Evolutionary conservation across 139 green algal genomes (phyloP).

Genomic region (Tetraselmis striata): DNA sequence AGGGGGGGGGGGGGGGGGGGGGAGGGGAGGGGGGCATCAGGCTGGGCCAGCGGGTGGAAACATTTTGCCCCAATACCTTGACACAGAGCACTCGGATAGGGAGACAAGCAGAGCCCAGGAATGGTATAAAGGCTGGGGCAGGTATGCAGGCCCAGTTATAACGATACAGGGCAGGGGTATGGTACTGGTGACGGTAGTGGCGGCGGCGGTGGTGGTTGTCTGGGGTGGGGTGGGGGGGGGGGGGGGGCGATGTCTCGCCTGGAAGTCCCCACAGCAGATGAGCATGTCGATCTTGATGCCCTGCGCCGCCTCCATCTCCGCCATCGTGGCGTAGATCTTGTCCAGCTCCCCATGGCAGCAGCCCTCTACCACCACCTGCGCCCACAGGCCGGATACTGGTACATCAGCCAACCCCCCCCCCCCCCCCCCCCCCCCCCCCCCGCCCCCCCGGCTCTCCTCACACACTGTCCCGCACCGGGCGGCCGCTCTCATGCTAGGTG

Average conservation of each 20-base stretch:
- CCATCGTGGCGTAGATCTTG: slow-evolving; percentile 81
- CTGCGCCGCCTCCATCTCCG: slow-evolving; percentile 53
- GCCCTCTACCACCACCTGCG: slow-evolving; percentile 79
- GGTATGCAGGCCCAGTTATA: no score
- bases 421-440: no score
- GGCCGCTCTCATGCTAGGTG: no score
- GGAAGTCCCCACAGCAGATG: slow-evolving; percentile 97
- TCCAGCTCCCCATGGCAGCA: slow-evolving; percentile 92
- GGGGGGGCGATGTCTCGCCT: no score
- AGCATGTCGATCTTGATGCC: slow-evolving; percentile 82
- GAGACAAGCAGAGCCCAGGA: background rate
- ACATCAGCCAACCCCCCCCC: background rate
- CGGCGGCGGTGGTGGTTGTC: no score
- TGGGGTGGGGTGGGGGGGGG: background rate
- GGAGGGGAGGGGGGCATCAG: no score
- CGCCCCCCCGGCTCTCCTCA: no score
- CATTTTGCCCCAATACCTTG: background rate
- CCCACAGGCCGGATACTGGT: background rate
- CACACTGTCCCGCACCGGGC: no score
- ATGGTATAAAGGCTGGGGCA: background rate
- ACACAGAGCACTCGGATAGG: no score
- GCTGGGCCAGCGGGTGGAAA: background rate
- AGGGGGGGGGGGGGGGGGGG: background rate
- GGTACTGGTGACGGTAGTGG: no score
- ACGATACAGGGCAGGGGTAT: no score